These are phyloP conservation scores for Albophoma yamanashiensis DNA, from an alignment of 2,329 filamentous ascomycete species.

Conservation along the genomic window DNA sequence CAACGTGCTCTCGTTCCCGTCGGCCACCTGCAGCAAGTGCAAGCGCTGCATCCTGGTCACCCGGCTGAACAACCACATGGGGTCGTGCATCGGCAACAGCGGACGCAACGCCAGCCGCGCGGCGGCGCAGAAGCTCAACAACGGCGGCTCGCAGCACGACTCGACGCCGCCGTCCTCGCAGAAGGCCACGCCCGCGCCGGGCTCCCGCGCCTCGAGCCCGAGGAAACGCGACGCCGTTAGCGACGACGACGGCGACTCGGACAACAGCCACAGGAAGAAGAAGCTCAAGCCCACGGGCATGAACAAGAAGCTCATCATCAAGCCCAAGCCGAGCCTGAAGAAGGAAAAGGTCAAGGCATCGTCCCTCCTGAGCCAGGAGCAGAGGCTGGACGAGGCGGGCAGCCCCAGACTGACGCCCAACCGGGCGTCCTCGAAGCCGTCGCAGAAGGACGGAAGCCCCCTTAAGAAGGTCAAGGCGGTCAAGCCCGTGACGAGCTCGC, in stretches of 20 bases:
- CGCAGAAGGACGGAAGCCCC: constrained; percentile 25
- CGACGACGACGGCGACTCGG: constrained; percentile 43
- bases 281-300: constrained; percentile 34
- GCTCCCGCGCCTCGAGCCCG: constrained; percentile 42
- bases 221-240: constrained; percentile 43
- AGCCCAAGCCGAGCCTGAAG: constrained; percentile 38
- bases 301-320: constrained; percentile 45
- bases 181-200: constrained; percentile 48
- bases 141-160: constrained; percentile 43
- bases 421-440: constrained; percentile 18
- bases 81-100: constrained; percentile 55
- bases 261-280: constrained; percentile 46
- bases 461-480: constrained; percentile 31
- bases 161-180: constrained; percentile 51
- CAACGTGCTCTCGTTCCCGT: constrained; percentile 54
- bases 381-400: constrained; percentile 23
- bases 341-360: constrained; percentile 45
- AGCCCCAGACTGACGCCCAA: constrained; percentile 10
- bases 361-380: constrained; percentile 40
- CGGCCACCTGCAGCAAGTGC: constrained; percentile 57
- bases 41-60: constrained; percentile 56
- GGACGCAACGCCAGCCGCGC: constrained; percentile 52
- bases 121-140: constrained; percentile 53
- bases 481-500: constrained; percentile 37
- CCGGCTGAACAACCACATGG: constrained; percentile 58